Evolutionary conservation across 305 asterid genomes (phyloP), one percentile per base, ranked within the genome.

Genomic region (Fraxinus greggii): DNA sequence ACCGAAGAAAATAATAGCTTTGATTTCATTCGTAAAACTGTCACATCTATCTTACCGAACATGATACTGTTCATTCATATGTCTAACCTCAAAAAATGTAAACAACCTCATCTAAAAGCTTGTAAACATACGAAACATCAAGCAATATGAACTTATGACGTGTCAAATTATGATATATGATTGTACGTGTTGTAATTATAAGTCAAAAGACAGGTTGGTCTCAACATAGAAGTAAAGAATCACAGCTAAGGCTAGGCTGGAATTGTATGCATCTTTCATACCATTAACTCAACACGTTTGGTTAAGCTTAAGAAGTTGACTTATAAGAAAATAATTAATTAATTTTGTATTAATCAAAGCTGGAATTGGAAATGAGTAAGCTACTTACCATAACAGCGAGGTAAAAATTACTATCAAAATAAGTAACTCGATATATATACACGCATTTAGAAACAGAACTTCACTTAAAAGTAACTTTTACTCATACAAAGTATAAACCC

Each of bases 161-260:
- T 21, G 31, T 65, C 72, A 24, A 26, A 26, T 65, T 23, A 65
- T 65, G 48, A 38, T 9, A 38, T 38, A 38, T 59, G 26, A 59
- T n/a, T 21, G 61, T 59, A 59, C 31, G 72, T 65, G 73, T 26
- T 65, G 12, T 54, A 38, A 59, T 38, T 21, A 75, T 77, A 70
- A 82, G 75, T 92, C 90, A 89, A 88, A 63, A 76, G 81, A 80
- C 87, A 80, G 89, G 88, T 86, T 87, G 90, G 87, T 82, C 83
- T 88, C 76, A 79, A 82, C 61, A 82, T 19, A 45, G 65, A 87
- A 86, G 87, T 79, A 72, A 45, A 77, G 85, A 79, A 87, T 85
- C 76, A 90, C 82, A 81, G 86, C 89, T 86, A 85, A 70, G 79
- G 40, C 82, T 65, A 38, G 76, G 72, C 72, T 65, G 83, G 76